Evolutionary conservation across 768 basidiomycete species (phyloP), one percentile per base, ranked within the genome.

Genomic region (Collybiopsis confluens): DNA sequence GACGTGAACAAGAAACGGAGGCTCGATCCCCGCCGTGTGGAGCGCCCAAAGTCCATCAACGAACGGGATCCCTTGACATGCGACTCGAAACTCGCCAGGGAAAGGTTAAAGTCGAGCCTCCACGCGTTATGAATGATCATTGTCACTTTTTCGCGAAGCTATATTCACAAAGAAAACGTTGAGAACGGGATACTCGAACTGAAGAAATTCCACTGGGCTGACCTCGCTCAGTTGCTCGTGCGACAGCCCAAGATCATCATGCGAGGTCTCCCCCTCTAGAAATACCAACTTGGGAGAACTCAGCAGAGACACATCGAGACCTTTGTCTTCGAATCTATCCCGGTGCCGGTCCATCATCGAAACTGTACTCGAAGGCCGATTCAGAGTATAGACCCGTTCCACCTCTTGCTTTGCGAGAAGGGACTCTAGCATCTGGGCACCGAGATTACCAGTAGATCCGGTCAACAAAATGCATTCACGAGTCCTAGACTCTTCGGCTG

Each of bases 71-170:
- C 70, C n/a, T 59, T 59, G 28, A 78, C 62, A 52, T 73, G 66
- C 7, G 65, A 54, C 45, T 75, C 71, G 43, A 76, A 77, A 4
- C 73, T 73, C 4, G 65, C 62, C 37, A 75, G 56, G n/a, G 64
- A 62, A 0, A 73, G 62, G 36, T 70, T 70, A 56, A 78, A 76
- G 60, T 78, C 73, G 44, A 78, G 65, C 0, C 66, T 65, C 77
- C 76, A 77, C 5, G 74, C 73, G 36, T 63, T 67, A 37, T 69
- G 64, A 4, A 70, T 61, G 55, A 71, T 61, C 9, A 56, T 30
- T 2, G 62, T 68, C 6, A 61, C 54, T 7, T 59, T 58, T 30
- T 57, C 58, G 16, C 28, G 42, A 8, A 44, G 26, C 60, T 35
- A 21, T 13, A 33, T 13, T 28, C 15, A 23, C 20, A 18, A 13